phyloP scores from a whole-genome alignment of 495 filamentous ascomycete species.

The Aspergillus olivimuriae region DNA sequence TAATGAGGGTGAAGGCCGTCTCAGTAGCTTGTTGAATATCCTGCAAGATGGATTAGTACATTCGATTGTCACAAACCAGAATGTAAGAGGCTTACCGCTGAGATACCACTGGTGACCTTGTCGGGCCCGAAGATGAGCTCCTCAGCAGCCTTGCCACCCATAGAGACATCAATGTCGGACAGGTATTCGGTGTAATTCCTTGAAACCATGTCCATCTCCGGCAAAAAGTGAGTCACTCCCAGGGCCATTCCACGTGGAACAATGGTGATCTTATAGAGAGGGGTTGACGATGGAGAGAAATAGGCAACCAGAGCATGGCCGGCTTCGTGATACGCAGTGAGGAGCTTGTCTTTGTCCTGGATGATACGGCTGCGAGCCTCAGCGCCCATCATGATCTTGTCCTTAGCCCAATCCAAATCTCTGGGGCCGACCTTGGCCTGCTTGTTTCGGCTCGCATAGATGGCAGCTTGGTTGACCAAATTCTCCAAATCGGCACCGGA shows the following conservation, averaged over 20 bases:
- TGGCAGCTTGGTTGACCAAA: slow-evolving; percentile 90
- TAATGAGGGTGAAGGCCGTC: slow-evolving; percentile 79
- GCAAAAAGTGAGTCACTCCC: slow-evolving; percentile 77
- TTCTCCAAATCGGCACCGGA: slow-evolving; percentile 96
- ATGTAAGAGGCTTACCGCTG: slow-evolving; percentile 48
- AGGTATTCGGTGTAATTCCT: slow-evolving; percentile 61
- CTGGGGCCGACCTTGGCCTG: slow-evolving; percentile 61
- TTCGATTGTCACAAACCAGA: too few species aligned
- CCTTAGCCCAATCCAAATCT: slow-evolving; percentile 96
- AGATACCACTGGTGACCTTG: slow-evolving; percentile 77
- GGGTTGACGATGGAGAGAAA: slow-evolving; percentile 63
- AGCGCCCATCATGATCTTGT: slow-evolving; percentile 96
- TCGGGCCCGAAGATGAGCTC: slow-evolving; percentile 86
- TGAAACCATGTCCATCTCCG: slow-evolving; percentile 85
- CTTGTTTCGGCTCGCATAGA: slow-evolving; percentile 80
- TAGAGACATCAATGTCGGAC: slow-evolving; percentile 69
- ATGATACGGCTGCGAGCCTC: slow-evolving; percentile 85
- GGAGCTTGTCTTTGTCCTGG: slow-evolving; percentile 73
- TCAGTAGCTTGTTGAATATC: slow-evolving; percentile 77
- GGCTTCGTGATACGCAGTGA: slow-evolving; percentile 96
- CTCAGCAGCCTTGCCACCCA: slow-evolving; percentile 93
- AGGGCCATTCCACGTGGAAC: slow-evolving; percentile 82
- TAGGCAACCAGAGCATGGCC: slow-evolving; percentile 88
- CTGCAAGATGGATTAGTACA: slow-evolving; percentile 33
- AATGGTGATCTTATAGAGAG: slow-evolving; percentile 94